Conservation (phyloP, 1,284 basidiomycete genomes). For the Mycosarcoma mackinlayi region DNA sequence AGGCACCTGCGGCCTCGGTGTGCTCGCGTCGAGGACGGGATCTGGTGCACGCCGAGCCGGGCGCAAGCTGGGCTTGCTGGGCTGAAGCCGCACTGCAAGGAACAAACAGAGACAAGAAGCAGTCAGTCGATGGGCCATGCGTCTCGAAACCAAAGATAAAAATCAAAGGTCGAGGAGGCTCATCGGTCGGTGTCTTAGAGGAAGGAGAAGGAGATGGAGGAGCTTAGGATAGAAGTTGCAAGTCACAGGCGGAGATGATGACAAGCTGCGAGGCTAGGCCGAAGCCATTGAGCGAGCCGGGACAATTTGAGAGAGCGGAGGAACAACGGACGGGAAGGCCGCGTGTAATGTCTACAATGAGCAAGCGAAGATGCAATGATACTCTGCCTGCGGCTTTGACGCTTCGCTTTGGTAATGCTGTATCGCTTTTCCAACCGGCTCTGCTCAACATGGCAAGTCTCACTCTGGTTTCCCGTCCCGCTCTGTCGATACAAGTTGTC, state of each 20-base stretch:
- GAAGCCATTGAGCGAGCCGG: too few relatives aligned
- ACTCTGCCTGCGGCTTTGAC: too few relatives aligned
- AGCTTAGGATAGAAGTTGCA: slow-evolving; percentile 34
- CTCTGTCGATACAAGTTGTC: too few relatives aligned
- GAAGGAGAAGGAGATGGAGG: slow-evolving; percentile 6
- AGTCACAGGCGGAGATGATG: slow-evolving; percentile 2
- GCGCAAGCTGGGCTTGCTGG: slow-evolving; percentile 16
- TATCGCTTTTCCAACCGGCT: too few relatives aligned
- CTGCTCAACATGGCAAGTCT: too few relatives aligned
- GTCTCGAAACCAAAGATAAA: slow-evolving; percentile 26
- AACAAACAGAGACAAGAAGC: background rate
- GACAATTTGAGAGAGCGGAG: background rate
- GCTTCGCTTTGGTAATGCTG: too few relatives aligned
- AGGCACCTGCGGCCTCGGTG: too few relatives aligned
- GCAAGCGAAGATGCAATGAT: too few relatives aligned
- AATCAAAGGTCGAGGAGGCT: slow-evolving; percentile 37
- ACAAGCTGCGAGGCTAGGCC: slow-evolving; percentile 1
- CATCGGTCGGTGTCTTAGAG: slow-evolving; percentile 22
- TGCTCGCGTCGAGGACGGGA: too few relatives aligned
- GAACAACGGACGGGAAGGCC: slow-evolving; percentile 13
- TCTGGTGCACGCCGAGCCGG: background rate
- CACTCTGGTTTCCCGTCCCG: too few relatives aligned
- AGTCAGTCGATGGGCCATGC: slow-evolving; percentile 41
- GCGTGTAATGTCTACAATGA: slow-evolving; percentile 24
- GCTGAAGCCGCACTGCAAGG: slow-evolving; percentile 5